Conservation (phyloP, 768 basidiomycete genomes). For the Tricholoma sp. region DNA sequence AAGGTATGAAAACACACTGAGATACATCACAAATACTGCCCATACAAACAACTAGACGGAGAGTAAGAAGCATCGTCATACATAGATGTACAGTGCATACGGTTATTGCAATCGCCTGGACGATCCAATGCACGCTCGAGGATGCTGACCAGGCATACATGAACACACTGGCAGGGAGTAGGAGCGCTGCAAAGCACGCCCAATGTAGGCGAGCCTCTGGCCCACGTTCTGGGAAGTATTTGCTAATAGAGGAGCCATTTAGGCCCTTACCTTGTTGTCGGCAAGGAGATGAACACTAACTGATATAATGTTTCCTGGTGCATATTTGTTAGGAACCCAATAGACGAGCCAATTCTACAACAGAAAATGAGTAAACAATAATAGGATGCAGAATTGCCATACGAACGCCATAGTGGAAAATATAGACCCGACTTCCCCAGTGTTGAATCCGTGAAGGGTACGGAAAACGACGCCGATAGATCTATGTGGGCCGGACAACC, state of each 20-base stretch:
- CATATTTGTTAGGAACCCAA: constrained; percentile 42
- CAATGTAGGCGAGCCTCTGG: constrained; percentile 62
- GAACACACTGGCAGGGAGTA: constrained; percentile 58
- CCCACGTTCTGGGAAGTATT: constrained; percentile 28
- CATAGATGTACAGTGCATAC: constrained; percentile 14
- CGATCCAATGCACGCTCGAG: constrained; percentile 55
- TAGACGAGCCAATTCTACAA: constrained; percentile 45
- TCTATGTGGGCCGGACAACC: constrained; percentile 21
- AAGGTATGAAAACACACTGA: constrained; percentile 56
- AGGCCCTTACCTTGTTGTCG: no score
- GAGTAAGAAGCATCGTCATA: no score
- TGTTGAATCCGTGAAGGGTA: constrained; percentile 53
- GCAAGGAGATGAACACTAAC: constrained; percentile 23
- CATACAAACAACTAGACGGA: constrained; percentile 39
- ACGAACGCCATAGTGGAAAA: constrained; percentile 53
- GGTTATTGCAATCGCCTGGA: constrained; percentile 46
- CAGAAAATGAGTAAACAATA: background rate
- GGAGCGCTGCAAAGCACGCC: constrained; percentile 48
- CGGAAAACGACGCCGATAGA: constrained; percentile 54
- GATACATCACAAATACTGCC: constrained; percentile 50
- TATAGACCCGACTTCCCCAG: constrained; percentile 53
- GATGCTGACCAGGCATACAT: constrained; percentile 70
- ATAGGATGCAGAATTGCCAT: background rate
- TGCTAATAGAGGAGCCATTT: constrained; percentile 14
- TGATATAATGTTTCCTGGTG: constrained; percentile 49